Conservation (phyloP, 768 basidiomycete species). For the Leccinum olivaceopallidum region DNA sequence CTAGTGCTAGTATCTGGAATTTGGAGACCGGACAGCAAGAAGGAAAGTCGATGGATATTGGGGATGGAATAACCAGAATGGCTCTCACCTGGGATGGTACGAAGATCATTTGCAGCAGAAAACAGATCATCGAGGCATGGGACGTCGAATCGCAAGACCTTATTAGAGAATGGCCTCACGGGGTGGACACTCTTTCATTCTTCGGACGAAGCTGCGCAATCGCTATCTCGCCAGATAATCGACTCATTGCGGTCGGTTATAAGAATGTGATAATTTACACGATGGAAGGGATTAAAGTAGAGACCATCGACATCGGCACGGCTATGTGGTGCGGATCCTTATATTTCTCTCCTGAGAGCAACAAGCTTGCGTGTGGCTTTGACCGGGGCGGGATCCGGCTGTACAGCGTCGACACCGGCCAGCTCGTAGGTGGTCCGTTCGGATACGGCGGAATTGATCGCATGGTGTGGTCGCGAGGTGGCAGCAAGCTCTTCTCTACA, state of each 20-base stretch:
- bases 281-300: not conserved
- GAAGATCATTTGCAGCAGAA: not conserved
- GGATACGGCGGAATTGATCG: not conserved
- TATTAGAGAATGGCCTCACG: not conserved
- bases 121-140: not conserved
- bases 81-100: not conserved
- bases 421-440: not conserved
- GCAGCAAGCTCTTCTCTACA: not conserved
- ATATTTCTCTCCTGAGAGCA: not conserved
- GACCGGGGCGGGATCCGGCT: not conserved
- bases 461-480: not conserved
- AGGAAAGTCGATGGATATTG: not conserved
- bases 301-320: not conserved
- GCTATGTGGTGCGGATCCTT: not conserved
- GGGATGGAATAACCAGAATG: not conserved
- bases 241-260: not conserved
- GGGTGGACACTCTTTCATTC: too few relatives aligned
- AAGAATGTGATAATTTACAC: not conserved
- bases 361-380: not conserved
- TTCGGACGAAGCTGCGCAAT: not conserved
- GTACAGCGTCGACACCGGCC: not conserved
- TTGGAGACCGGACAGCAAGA: slow-evolving; percentile 7
- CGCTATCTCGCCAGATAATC: not conserved
- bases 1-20: not conserved
- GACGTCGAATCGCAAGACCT: not conserved